phyloP scores from a whole-genome alignment of 768 basidiomycete genomes.

The Pseudohyphozyma bogoriensis region DNA sequence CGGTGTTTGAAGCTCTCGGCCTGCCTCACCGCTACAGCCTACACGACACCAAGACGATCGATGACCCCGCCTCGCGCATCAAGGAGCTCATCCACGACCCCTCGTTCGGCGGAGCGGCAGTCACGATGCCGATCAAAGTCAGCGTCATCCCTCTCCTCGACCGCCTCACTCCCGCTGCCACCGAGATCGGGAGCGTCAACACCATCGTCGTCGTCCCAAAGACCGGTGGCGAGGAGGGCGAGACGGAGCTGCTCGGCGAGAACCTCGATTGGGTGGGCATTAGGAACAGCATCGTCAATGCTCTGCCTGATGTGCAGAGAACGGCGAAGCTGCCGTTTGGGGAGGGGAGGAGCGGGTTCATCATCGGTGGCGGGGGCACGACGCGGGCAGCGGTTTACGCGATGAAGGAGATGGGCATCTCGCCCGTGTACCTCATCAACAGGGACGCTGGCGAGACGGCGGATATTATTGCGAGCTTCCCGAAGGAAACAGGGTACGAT shows the following conservation, averaged over 20 bases:
- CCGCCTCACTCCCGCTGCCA: constrained; percentile 17
- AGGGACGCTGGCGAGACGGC: constrained; percentile 22
- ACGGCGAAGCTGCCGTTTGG: not conserved
- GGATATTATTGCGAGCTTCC: not conserved
- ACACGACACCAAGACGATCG: constrained; percentile 8
- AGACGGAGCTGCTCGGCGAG: constrained; percentile 23
- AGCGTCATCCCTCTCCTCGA: constrained; percentile 24
- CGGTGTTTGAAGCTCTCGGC: constrained; percentile 13
- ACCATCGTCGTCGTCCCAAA: constrained; percentile 23
- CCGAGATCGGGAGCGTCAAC: constrained; percentile 28
- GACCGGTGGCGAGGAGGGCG: not conserved
- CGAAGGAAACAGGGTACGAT: constrained; percentile 5
- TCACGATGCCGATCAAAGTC: constrained; percentile 34
- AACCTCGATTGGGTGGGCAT: constrained; percentile 29
- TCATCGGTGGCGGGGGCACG: constrained; percentile 30
- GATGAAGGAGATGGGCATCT: constrained; percentile 16
- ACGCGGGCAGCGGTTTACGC: constrained; percentile 32
- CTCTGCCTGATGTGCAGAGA: not conserved
- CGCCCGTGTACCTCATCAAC: constrained; percentile 28
- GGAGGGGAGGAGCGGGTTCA: constrained; percentile 7
- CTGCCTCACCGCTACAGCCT: constrained; percentile 11
- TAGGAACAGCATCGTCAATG: constrained; percentile 4
- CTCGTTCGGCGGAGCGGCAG: constrained; percentile 12
- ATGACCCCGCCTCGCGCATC: not conserved
- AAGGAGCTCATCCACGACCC: not conserved